These are phyloP conservation scores for Cicer judaicum DNA, from an alignment of 306 rosid genomes.

Conservation along the genomic window DNA sequence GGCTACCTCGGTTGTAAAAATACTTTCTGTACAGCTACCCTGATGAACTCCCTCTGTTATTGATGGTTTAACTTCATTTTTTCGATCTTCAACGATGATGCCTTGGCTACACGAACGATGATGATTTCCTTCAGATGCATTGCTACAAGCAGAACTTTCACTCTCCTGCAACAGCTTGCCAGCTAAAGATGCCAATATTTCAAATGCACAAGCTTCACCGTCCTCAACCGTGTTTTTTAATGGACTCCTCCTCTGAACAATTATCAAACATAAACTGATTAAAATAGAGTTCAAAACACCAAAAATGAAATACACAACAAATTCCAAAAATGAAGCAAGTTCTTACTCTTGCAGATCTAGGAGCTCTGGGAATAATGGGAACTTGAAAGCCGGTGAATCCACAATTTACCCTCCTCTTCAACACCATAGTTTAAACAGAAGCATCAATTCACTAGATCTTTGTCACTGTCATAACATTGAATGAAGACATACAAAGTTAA, in stretches of 20 bases:
- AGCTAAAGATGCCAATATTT: slow-evolving; percentile 89
- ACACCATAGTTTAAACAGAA: slow-evolving; percentile 77
- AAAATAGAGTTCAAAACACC: slow-evolving; percentile 34
- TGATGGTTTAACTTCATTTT: slow-evolving; percentile 50
- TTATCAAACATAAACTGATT: slow-evolving; percentile 41
- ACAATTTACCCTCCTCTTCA: slow-evolving; percentile 71
- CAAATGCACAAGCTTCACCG: slow-evolving; percentile 76
- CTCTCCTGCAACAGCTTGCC: slow-evolving; percentile 87
- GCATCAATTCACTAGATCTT: slow-evolving; percentile 51
- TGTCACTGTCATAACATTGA: slow-evolving; percentile 57
- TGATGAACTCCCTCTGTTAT: slow-evolving; percentile 54
- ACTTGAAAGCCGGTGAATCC: slow-evolving; percentile 73
- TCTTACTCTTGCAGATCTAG: slow-evolving; percentile 91
- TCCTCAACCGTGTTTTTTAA: slow-evolving; percentile 55
- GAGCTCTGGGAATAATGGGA: slow-evolving; percentile 76
- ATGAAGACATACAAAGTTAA: slow-evolving; percentile 39
- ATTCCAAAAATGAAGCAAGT: slow-evolving; percentile 15
- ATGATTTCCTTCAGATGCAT: slow-evolving; percentile 71
- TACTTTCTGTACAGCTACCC: slow-evolving; percentile 63
- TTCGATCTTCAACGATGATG: slow-evolving; percentile 50
- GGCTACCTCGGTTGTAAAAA: slow-evolving; percentile 52
- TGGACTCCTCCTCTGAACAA: slow-evolving; percentile 67
- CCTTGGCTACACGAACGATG: slow-evolving; percentile 51
- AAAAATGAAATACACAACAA: slow-evolving; percentile 35
- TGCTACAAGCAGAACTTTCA: slow-evolving; percentile 80